phyloP scores from a whole-genome alignment of 208 protist genomes.

The Trypanosoma brucei region DNA sequence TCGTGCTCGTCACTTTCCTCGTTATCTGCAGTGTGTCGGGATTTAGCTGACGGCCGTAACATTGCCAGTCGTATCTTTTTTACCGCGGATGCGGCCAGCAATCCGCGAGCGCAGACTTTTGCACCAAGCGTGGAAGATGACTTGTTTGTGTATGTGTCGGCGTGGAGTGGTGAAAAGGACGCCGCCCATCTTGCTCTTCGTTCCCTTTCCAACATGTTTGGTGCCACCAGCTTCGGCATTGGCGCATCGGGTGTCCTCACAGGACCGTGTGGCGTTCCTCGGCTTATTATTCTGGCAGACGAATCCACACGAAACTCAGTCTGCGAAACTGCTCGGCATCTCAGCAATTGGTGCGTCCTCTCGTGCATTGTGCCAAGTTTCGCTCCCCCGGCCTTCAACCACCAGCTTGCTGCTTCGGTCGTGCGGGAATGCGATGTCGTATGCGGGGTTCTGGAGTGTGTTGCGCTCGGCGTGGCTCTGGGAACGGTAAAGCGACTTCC shows the following conservation, averaged over 20 bases:
- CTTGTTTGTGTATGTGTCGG: constrained; percentile 22
- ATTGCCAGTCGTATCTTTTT: constrained; percentile 14
- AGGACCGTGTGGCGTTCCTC: background rate
- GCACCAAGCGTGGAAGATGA: constrained; percentile 13
- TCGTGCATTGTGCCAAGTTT: constrained; percentile 29
- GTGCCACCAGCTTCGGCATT: background rate
- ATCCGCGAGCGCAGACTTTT: constrained; percentile 3
- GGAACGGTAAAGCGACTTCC: constrained; percentile 47
- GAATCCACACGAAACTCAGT: constrained; percentile 18
- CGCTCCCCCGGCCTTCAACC: constrained; percentile 51
- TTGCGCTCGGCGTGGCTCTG: constrained; percentile 55
- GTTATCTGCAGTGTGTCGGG: constrained; percentile 5
- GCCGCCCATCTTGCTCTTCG: constrained; percentile 1
- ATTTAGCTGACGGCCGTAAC: background rate
- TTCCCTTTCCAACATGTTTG: constrained; percentile 2
- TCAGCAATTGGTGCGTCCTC: constrained; percentile 13
- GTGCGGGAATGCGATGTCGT: constrained; percentile 16
- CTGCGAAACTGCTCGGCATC: constrained; percentile 2
- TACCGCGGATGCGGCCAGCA: constrained; percentile 2
- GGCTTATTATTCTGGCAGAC: constrained; percentile 30
- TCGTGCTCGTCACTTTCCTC: background rate
- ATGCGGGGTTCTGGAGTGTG: constrained; percentile 28
- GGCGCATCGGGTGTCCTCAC: background rate
- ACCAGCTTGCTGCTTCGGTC: constrained; percentile 24
- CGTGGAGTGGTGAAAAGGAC: constrained; percentile 9